Base-by-base conservation (phyloP, 1,139 yeast genomes). In the Arxiozyma slooffiae region DNA sequence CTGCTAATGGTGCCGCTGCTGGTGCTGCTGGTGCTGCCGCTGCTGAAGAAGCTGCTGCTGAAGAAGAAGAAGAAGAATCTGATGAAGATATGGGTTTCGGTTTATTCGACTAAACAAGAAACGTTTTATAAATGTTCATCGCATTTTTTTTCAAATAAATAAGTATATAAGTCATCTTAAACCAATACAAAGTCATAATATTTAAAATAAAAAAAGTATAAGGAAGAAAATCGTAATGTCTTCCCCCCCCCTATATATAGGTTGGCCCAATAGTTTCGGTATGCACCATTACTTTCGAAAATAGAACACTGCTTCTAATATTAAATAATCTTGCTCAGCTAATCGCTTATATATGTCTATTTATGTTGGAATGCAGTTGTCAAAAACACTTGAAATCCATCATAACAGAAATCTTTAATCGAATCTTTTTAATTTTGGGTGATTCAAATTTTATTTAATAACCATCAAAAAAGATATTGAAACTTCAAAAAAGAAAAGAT, bases 61-160 rank as follows among this genome's bases (percentile, higher is more conserved):
- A 64, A 53, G 70, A 61, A 54, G 70, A 59, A 50, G 67, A 61
- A 51, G 85, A 81, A 73, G 85, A 80, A 72, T 78, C 82, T 60
- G 92, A 85, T 70, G 89, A 81, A 65, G 95, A 85, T 75, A 85
- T 85, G 92, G 92, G 85, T 68, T 78, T 80, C 79, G 84, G 84
- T 74, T 75, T 76, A 67, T 77, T 77, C 77, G 84, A 79, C 71
- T 80, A 79, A 72, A 65, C 70, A 46, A 41, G 30, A 36, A 40
- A 39, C 41, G 40, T 40, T 45, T 23, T 41, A 22, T 30, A 41
- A 24, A 17, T 39, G 21, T 8, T 42, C 41, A 21, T 11, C 24
- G 21, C 44, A 23, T 45, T 34, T 21, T 42, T 41, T 45, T 30
- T 45, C 46, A 40, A 47, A 38, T 48, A 42, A 41, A 22, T 42